These are phyloP conservation scores for Teratosphaeria nubilosa DNA, from an alignment of 2,329 filamentous ascomycete species.

Conservation along the genomic window DNA sequence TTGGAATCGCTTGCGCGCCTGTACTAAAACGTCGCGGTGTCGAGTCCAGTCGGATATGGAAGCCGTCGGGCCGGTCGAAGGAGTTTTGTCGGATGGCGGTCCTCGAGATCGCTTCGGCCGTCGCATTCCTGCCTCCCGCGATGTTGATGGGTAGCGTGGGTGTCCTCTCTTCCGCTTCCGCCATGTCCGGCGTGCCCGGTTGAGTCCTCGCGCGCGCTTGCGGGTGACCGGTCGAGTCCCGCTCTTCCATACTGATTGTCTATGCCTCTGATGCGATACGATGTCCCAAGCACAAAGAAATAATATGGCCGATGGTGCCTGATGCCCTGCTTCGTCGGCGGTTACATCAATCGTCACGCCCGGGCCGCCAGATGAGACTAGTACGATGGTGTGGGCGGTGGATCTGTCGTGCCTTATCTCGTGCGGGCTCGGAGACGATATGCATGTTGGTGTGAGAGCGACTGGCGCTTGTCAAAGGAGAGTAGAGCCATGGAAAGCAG, in stretches of 20 bases:
- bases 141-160: neutral
- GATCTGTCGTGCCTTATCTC: neutral
- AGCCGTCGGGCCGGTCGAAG: constrained; percentile 21
- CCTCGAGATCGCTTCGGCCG: constrained; percentile 19
- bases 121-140: constrained; percentile 2
- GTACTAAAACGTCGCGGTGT: constrained; percentile 25
- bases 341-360: neutral
- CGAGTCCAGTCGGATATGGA: constrained; percentile 15
- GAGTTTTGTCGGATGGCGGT: constrained; percentile 22
- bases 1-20: constrained; percentile 22
- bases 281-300: neutral
- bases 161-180: neutral
- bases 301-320: neutral
- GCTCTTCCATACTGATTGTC: neutral
- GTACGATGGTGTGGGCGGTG: neutral
- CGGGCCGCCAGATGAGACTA: neutral
- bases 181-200: neutral
- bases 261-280: neutral
- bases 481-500: neutral
- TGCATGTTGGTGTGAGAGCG: neutral
- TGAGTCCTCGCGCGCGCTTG: neutral
- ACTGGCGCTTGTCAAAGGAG: too few relatives aligned
- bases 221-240: neutral
- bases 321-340: neutral
- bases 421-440: neutral